Evolutionary conservation across 495 filamentous ascomycete species (phyloP), one percentile per base, ranked within the genome.

Genomic region (Penicillium pancosmium): DNA sequence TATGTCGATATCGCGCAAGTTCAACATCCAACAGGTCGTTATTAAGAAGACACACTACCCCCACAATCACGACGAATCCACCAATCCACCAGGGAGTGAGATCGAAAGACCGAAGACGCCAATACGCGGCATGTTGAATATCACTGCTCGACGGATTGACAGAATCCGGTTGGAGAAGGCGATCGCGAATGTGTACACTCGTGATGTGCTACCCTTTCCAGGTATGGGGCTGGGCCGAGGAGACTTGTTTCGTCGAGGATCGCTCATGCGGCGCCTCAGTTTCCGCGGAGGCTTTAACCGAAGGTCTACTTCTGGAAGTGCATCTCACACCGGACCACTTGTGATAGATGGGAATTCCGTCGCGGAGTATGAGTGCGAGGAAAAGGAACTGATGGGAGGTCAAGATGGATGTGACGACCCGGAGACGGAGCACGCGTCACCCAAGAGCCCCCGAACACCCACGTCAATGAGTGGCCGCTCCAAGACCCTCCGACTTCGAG

Each of bases 31-130:
- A 16, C 88, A 93, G 63, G 87, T 97, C 41, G 89, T 96, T 38
- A 92, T 98, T 67, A 92, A 90, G 65, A 96, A 95, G 63, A 97
- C 94, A 2, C 86, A 88, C 67, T 85, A 83, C 18, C 80, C 85
- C 23, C 87, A 88, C 57, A 84, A 86, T 50, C 71, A 61, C 2
- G 68, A 73, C 6, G 78, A 78, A 19, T 47, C 63, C 15, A 50
- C 50, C 18, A 46, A 55, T 15, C 16, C 41, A 10, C 19, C 52
- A 7, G 62, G 68, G 3, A 64, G 73, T 5, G 73, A 78, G 52
- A 67, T 73, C 13, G 72, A 74, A 50, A 67, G 75, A 18, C 67
- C 59, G 8, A 75, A 71, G 47, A 57, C 56, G n/a, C 54, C 60
- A 4, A 48, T 60, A 4, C 62, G 44, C 6, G 52, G 57, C 16